phyloP scores from a whole-genome alignment of 176 grass and related monocot genomes.

The Carex cristatella region DNA sequence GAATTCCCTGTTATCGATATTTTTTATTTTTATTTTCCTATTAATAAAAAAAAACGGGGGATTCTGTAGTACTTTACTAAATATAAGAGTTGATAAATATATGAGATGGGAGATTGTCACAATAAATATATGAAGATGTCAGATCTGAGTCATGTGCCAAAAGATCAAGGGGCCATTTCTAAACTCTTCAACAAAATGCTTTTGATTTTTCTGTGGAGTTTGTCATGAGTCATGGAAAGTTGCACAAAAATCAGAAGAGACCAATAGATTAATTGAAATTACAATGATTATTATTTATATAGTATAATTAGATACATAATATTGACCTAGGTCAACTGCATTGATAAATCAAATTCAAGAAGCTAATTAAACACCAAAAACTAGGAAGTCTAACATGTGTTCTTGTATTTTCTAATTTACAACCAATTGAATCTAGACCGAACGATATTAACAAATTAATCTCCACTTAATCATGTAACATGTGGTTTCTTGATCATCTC shows the following conservation, averaged over 20 bases:
- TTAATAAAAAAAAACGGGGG: too few species aligned
- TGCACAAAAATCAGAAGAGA: not conserved
- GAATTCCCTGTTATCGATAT: too few species aligned
- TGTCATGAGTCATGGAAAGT: not conserved
- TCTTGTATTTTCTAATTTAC: not conserved
- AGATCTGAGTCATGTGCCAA: too few species aligned
- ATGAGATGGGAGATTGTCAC: not conserved
- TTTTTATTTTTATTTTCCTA: too few species aligned
- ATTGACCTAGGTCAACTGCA: not conserved
- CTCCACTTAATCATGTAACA: not conserved
- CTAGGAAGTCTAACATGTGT: not conserved
- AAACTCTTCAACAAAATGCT: not conserved
- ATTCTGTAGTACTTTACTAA: not conserved
- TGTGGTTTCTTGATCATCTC: not conserved
- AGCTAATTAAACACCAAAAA: not conserved
- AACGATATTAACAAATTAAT: not conserved
- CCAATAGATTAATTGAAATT: not conserved
- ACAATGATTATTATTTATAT: not conserved
- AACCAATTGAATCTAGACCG: not conserved
- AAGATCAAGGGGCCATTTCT: not conserved
- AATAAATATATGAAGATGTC: not conserved
- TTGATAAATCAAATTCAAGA: not conserved
- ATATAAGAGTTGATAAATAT: not conserved
- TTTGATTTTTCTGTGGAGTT: not conserved
- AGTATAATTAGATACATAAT: not conserved